These are phyloP conservation scores for Cutaneotrichosporon sp. DNA, from an alignment of 1,284 basidiomycete species.

Conservation along the genomic window DNA sequence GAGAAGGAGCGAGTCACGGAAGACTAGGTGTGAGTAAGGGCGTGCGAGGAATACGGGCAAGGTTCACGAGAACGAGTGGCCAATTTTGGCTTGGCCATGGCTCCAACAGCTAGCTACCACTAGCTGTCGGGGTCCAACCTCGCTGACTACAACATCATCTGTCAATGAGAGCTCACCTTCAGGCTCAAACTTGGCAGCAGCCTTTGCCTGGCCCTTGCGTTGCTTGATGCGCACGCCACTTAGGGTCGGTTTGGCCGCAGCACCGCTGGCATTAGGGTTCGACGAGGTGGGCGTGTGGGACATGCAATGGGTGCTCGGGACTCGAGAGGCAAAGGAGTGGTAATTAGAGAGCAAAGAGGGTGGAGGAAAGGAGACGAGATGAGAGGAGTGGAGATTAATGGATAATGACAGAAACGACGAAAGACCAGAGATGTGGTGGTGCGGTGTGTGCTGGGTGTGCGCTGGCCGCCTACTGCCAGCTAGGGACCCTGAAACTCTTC, in stretches of 20 bases:
- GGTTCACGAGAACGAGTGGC: too few species aligned
- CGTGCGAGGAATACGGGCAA: background rate
- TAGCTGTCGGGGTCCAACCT: too few species aligned
- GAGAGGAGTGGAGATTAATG: background rate
- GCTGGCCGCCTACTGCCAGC: too few species aligned
- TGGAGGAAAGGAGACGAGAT: too few species aligned
- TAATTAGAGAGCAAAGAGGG: background rate
- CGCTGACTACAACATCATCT: conserved; percentile 19
- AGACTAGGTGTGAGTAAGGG: conserved; percentile 56
- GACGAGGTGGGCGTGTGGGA: conserved; percentile 45
- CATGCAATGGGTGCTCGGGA: conserved; percentile 36
- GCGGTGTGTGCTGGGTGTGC: too few species aligned
- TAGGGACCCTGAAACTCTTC: too few species aligned
- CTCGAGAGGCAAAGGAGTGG: background rate
- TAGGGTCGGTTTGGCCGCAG: conserved; percentile 49
- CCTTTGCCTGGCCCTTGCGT: conserved; percentile 51
- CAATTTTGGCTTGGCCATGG: too few species aligned
- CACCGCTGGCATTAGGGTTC: conserved; percentile 42
- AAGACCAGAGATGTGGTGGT: too few species aligned
- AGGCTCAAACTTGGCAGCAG: conserved; percentile 55
- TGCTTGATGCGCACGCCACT: conserved; percentile 53
- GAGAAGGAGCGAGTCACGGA: conserved; percentile 91
- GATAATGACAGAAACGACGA: background rate
- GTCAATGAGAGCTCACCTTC: too few species aligned
- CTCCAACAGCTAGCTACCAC: too few species aligned